A percentile compares a stretch with the other conserved stretches of the same genome.
These are phyloP conservation scores for Mucor lusitanicus DNA, from an alignment of 371 early-diverging fungal genomes.

Conservation along the genomic window DNA sequence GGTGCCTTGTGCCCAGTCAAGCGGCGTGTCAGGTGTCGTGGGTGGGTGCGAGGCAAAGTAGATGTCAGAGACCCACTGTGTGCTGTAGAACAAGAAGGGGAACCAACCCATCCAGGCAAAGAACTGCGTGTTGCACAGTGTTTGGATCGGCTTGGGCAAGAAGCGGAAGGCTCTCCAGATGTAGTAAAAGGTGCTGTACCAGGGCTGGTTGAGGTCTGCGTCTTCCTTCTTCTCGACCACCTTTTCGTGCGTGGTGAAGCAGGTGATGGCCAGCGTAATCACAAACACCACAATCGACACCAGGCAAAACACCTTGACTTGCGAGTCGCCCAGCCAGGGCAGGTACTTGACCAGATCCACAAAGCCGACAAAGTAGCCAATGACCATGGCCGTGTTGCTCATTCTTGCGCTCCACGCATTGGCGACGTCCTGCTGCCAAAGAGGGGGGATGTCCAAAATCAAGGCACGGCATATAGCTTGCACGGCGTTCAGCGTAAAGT, in stretches of 20 bases:
- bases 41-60: slow-evolving; percentile 42
- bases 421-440: slow-evolving; percentile 63
- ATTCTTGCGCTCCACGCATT: slow-evolving; percentile 74
- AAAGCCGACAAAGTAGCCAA: slow-evolving; percentile 69
- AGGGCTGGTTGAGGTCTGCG: slow-evolving; percentile 38
- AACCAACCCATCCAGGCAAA: slow-evolving; percentile 92
- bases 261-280: slow-evolving; percentile 52
- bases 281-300: slow-evolving; percentile 63
- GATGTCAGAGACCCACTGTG: slow-evolving; percentile 60
- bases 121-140: slow-evolving; percentile 79
- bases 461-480: slow-evolving; percentile 70
- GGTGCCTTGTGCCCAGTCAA: slow-evolving; percentile 48
- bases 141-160: slow-evolving; percentile 64
- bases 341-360: slow-evolving; percentile 65
- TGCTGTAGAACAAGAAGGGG: slow-evolving; percentile 68
- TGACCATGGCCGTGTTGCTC: slow-evolving; percentile 66
- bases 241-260: slow-evolving; percentile 58
- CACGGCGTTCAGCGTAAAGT: slow-evolving; percentile 73
- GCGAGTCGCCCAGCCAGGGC: slow-evolving; percentile 65
- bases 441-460: slow-evolving; percentile 68
- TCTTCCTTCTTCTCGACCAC: slow-evolving; percentile 15
- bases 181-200: slow-evolving; percentile 54
- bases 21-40: slow-evolving; percentile 10
- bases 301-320: slow-evolving; percentile 69
- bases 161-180: slow-evolving; percentile 62